Evolutionary conservation across 176 grass and related monocot genomes (phyloP), one percentile per base, ranked within the genome.

Genomic region (Phoenix roebelenii): DNA sequence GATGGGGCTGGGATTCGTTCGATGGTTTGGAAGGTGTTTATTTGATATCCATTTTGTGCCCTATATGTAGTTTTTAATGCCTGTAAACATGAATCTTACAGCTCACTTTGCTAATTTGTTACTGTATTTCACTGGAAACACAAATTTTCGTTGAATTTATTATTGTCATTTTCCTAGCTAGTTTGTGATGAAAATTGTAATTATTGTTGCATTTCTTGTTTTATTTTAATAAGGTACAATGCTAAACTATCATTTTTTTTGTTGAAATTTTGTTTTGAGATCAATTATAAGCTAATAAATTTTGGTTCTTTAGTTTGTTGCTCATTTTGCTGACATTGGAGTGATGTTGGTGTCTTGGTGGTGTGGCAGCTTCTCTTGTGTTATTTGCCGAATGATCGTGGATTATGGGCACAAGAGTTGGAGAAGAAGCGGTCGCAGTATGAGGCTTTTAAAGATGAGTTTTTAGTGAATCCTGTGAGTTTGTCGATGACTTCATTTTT

Each of bases 21-120:
- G 3, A 87, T 86, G 19, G 78, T 96, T 26, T 90, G 83, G 91
- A 96, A 96, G 86, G 91, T 96, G 54, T 29, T 52, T 0, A 16
- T 72, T 60, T 63, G 28, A 1, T 52, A 52, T 18, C 2, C 16
- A 50, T 20, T 44, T 69, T 65, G 3, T 48, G 3, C 7, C 16
- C 24, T 5, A 49, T 70, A 67, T 9, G 1, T 48, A 30, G n/a
- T 73, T 57, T 55, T n/a, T 23, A 68, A 7, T 19, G 51, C 10
- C 35, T 44, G 35, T 44, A 12, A 14, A 44, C 35, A 44, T 44
- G 35, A 2, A 44, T 9, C 35, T 44, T 44, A 44, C 35, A 44
- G 10, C 10, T 44, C 35, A 44, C 35, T 2, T 44, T 12, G 2
- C 3, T 44, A 44, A 44, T 44, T 14, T 44, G 35, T 44, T 12